Conservation (phyloP, 192 early-diverging fungal genomes). For the Thamnidium elegans region DNA sequence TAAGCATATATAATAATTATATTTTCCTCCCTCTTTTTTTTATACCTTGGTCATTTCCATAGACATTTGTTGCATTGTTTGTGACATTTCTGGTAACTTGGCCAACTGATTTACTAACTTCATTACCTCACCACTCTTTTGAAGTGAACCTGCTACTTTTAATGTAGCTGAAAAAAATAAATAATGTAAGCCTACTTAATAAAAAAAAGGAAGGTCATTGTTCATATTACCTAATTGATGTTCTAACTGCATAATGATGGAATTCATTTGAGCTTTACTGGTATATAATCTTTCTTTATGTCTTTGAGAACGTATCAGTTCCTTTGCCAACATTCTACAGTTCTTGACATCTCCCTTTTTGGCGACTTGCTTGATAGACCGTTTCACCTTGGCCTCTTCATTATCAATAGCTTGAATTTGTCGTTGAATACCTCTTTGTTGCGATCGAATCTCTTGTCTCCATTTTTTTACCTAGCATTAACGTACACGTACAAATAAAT, state of each 20-base stretch:
- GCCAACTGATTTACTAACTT: conserved; percentile 84
- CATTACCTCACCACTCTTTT: conserved; percentile 91
- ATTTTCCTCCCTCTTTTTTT: not conserved
- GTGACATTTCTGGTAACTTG: conserved; percentile 80
- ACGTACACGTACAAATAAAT: not conserved
- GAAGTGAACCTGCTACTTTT: conserved; percentile 84
- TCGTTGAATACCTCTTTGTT: conserved; percentile 86
- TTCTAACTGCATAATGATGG: conserved; percentile 84
- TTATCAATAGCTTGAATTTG: conserved; percentile 72
- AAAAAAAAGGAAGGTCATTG: conserved; percentile 1
- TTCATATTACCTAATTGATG: conserved; percentile 85
- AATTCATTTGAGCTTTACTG: conserved; percentile 91
- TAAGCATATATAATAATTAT: not conserved
- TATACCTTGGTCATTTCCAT: conserved; percentile 93
- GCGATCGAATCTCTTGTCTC: conserved; percentile 74
- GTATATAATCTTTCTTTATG: conserved; percentile 81
- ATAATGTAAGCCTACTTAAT: not conserved
- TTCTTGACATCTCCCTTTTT: conserved; percentile 78
- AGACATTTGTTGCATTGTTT: conserved; percentile 87
- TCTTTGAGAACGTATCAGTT: conserved; percentile 74
- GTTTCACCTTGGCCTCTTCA: conserved; percentile 85
- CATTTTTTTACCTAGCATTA: conserved; percentile 96
- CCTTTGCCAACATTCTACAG: conserved; percentile 78
- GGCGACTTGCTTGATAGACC: conserved; percentile 76
- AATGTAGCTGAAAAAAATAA: conserved; percentile 57